Percentiles rank a stretch among this genome's conserved stretches.
phyloP scores from a whole-genome alignment of 2,329 filamentous ascomycete genomes.

The Fusarium albosuccineum region DNA sequence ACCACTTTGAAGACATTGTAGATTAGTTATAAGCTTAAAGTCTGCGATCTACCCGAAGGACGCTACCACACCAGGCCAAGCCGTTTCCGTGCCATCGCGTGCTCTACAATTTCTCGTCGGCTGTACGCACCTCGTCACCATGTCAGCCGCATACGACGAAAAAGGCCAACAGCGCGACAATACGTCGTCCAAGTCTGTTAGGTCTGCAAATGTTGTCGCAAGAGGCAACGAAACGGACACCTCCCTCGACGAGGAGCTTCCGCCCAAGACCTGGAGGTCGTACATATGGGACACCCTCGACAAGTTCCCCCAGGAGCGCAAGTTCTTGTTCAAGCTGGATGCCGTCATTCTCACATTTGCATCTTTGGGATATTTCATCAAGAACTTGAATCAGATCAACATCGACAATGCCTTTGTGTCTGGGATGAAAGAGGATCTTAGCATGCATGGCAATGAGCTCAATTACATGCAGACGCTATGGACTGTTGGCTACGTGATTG shows the following conservation, averaged over 20 bases:
- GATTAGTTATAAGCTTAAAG: conserved; percentile 2
- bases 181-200: conserved; percentile 20
- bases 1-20: background rate
- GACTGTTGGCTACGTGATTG: conserved; percentile 71
- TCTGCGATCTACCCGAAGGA: background rate
- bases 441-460: conserved; percentile 58
- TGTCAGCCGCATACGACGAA: conserved; percentile 15
- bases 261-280: conserved; percentile 59
- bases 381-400: conserved; percentile 53
- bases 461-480: conserved; percentile 67
- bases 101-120: too few species aligned
- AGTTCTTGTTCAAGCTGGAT: conserved; percentile 59
- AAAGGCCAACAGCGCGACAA: conserved; percentile 13
- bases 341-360: conserved; percentile 54
- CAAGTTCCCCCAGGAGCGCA: conserved; percentile 56
- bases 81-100: background rate
- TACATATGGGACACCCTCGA: conserved; percentile 64
- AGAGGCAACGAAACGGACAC: conserved; percentile 25
- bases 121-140: background rate
- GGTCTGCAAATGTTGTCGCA: conserved; percentile 5
- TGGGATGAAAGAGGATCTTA: conserved; percentile 64
- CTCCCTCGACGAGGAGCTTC: conserved; percentile 36
- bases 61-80: background rate
- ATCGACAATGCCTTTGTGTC: conserved; percentile 57
- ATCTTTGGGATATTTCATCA: conserved; percentile 56